Conservation (phyloP, 2,329 filamentous ascomycete species). For the Leptographium wingfieldii region DNA sequence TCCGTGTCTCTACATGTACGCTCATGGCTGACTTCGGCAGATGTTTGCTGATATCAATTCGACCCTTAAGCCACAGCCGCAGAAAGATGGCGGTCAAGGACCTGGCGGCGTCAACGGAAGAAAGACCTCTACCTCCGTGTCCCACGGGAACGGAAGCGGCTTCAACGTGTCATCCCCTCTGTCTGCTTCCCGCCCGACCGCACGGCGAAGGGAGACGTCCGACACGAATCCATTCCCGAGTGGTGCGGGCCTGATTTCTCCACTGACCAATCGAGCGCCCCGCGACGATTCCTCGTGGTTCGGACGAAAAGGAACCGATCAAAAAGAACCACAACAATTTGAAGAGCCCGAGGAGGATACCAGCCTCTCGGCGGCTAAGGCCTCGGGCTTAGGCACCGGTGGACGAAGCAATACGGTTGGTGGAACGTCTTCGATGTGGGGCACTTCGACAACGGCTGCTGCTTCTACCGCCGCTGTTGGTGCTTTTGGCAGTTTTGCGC, state of each 20-base stretch:
- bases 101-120: conserved; percentile 48
- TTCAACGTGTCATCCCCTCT: conserved; percentile 66
- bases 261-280: conserved; percentile 41
- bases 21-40: conserved; percentile 28
- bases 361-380: conserved; percentile 19
- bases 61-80: conserved; percentile 71
- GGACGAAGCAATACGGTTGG: conserved; percentile 40
- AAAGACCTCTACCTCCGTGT: conserved; percentile 74
- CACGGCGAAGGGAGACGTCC: conserved; percentile 69
- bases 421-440: conserved; percentile 29
- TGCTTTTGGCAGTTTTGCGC: conserved; percentile 81
- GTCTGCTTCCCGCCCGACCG: conserved; percentile 55
- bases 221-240: conserved; percentile 53
- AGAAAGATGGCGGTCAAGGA: conserved; percentile 53
- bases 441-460: conserved; percentile 35
- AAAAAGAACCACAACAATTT: conserved; percentile 34
- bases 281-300: conserved; percentile 54
- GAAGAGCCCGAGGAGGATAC: conserved; percentile 41
- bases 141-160: conserved; percentile 53
- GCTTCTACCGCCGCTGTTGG: conserved; percentile 59
- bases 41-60: conserved; percentile 88
- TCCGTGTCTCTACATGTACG: neutral
- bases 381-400: conserved; percentile 31
- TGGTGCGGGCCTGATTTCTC: conserved; percentile 41
- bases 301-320: conserved; percentile 38